A percentile compares a stretch with the other conserved stretches of the same genome.
These are phyloP conservation scores for Neodidymelliopsis sp. DNA, from an alignment of 2,329 filamentous ascomycete species.

Conservation along the genomic window DNA sequence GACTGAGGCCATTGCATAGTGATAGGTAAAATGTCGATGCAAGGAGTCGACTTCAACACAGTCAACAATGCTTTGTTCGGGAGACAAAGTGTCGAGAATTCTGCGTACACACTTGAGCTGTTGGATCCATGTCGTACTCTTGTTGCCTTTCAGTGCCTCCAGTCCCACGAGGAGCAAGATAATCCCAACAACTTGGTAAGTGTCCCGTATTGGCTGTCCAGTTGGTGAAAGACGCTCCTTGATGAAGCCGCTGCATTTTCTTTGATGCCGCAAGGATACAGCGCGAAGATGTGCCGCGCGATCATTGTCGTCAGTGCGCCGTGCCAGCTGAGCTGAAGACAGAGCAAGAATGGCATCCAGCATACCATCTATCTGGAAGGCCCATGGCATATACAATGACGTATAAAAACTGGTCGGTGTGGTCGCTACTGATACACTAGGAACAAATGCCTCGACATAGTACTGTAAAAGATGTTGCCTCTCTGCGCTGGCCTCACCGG, in stretches of 20 bases:
- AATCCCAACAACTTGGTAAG: conserved; percentile 45
- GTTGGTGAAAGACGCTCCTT: conserved; percentile 37
- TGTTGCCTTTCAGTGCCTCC: conserved; percentile 46
- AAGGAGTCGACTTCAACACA: conserved; percentile 45
- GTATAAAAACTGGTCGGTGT: conserved; percentile 48
- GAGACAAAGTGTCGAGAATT: conserved; percentile 37
- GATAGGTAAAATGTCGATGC: conserved; percentile 48
- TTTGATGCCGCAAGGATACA: conserved; percentile 42
- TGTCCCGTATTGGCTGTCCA: conserved; percentile 36
- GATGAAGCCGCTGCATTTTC: conserved; percentile 44
- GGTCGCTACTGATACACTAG: conserved; percentile 46
- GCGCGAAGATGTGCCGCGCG: conserved; percentile 39
- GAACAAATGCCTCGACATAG: conserved; percentile 47
- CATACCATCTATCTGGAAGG: conserved; percentile 45
- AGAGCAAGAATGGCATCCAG: conserved; percentile 47
- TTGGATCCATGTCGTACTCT: conserved; percentile 46
- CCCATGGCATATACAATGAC: conserved; percentile 47
- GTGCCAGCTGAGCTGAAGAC: conserved; percentile 45
- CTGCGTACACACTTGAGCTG: conserved; percentile 44
- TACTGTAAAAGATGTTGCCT: conserved; percentile 44
- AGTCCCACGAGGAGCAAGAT: conserved; percentile 45
- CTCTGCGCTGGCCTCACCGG: conserved; percentile 34
- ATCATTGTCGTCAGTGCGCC: conserved; percentile 34
- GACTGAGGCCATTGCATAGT: conserved; percentile 46
- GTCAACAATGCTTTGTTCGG: conserved; percentile 32